A percentile compares a stretch with the other conserved stretches of the same genome.
Evolutionary conservation across 208 protist species (phyloP).

Genomic region (Wallacemonas sp.): DNA sequence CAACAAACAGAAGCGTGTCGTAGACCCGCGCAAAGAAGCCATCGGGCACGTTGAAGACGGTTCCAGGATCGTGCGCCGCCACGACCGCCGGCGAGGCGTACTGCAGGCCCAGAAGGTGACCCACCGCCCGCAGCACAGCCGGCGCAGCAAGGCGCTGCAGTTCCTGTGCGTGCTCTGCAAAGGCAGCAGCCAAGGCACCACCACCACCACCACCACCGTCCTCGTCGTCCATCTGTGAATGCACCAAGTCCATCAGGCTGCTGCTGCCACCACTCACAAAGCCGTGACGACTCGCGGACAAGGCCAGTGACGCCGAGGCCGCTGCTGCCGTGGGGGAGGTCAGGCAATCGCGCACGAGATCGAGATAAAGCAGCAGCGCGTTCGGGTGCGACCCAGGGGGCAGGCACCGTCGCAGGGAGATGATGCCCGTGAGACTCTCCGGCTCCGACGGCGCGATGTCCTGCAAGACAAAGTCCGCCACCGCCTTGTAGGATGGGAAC

Average conservation of each 20-base stretch:
- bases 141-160: constrained; percentile 9
- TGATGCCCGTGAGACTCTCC: neutral
- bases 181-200: constrained; percentile 18
- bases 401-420: constrained; percentile 31
- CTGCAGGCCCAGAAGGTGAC: constrained; percentile 50
- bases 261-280: neutral
- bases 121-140: constrained; percentile 23
- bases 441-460: constrained; percentile 16
- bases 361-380: constrained; percentile 36
- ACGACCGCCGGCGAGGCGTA: constrained; percentile 37
- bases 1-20: constrained; percentile 28
- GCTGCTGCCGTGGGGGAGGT: neutral
- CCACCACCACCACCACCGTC: constrained; percentile 17
- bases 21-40: constrained; percentile 47
- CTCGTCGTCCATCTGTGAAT: too few relatives aligned
- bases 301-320: too few relatives aligned
- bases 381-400: constrained; percentile 63
- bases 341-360: neutral
- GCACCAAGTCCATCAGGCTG: neutral
- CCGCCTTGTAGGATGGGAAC: constrained; percentile 33
- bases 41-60: constrained; percentile 31
- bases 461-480: constrained; percentile 45
- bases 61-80: constrained; percentile 24
- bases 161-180: constrained; percentile 12
- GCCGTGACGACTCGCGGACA: neutral